Conservation (phyloP, 2,329 filamentous ascomycete species). For the Exophiala aquamarina region DNA sequence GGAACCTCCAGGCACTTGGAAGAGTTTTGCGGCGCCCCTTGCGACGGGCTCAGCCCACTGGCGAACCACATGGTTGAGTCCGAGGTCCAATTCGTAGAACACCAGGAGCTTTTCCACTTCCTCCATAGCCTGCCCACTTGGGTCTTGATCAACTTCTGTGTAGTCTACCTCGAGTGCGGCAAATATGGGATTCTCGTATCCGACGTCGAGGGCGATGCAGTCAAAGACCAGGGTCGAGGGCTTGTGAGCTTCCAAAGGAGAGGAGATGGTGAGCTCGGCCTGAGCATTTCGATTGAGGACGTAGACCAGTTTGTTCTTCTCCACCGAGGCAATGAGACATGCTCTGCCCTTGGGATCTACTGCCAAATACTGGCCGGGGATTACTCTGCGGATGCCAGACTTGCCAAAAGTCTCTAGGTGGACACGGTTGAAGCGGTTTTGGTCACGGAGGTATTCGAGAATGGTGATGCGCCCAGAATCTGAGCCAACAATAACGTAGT, state of each 20-base stretch:
- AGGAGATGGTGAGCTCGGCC: constrained; percentile 94
- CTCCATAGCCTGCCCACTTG: constrained; percentile 76
- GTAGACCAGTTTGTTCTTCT: constrained; percentile 99
- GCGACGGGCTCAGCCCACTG: constrained; percentile 97
- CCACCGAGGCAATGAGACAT: constrained; percentile 86
- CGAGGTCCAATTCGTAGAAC: constrained; percentile 96
- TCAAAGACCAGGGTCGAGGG: constrained; percentile 87
- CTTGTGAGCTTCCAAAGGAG: constrained; percentile 93
- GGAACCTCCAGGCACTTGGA: constrained; percentile 90
- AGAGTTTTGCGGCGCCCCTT: constrained; percentile 81
- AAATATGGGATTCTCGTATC: constrained; percentile 96
- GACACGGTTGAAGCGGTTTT: constrained; percentile 83
- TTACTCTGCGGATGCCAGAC: constrained; percentile 86
- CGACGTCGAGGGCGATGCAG: constrained; percentile 85
- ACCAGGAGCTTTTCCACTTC: constrained; percentile 88
- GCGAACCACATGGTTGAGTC: constrained; percentile 92
- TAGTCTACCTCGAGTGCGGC: constrained; percentile 94
- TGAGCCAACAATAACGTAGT: constrained; percentile 92
- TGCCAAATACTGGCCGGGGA: constrained; percentile 94
- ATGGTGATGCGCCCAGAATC: constrained; percentile 95
- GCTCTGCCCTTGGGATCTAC: constrained; percentile 95
- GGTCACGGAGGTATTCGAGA: constrained; percentile 82
- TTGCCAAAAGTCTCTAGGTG: constrained; percentile 98
- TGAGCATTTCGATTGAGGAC: constrained; percentile 94
- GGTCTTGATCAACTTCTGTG: constrained; percentile 85